Conservation (phyloP, 129 eudicot species). For the Tanacetum coccineum region DNA sequence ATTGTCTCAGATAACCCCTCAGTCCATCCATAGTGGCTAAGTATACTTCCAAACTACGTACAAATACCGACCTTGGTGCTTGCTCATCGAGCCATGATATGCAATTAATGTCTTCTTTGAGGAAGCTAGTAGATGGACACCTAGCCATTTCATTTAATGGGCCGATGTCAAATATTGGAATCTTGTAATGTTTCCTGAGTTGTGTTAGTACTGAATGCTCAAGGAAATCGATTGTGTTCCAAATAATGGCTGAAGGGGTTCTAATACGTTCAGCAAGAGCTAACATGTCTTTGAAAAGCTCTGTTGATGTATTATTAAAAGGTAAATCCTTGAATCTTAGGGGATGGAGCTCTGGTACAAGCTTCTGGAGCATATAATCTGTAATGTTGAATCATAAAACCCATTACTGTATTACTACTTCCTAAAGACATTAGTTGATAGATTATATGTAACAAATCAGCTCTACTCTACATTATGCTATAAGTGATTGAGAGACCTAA, state of each 20-base stretch:
- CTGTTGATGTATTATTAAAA: neutral
- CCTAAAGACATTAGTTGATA: too few relatives aligned
- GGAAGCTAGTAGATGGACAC: slow-evolving; percentile 36
- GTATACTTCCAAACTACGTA: slow-evolving; percentile 57
- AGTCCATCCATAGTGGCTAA: slow-evolving; percentile 31
- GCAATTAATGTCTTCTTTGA: slow-evolving; percentile 36
- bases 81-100: slow-evolving; percentile 59
- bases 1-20: slow-evolving; percentile 47
- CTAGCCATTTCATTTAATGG: slow-evolving; percentile 39
- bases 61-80: slow-evolving; percentile 46
- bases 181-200: slow-evolving; percentile 32
- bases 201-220: slow-evolving; percentile 35
- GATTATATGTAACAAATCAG: too few relatives aligned
- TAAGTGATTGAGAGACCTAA: too few relatives aligned
- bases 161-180: slow-evolving; percentile 49
- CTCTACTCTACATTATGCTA: too few relatives aligned
- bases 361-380: slow-evolving; percentile 34
- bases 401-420: neutral
- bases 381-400: neutral
- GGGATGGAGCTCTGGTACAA: slow-evolving; percentile 35
- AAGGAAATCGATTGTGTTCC: slow-evolving; percentile 52
- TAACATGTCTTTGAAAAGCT: slow-evolving; percentile 12
- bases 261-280: slow-evolving; percentile 17
- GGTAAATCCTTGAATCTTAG: slow-evolving; percentile 39
- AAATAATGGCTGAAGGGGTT: slow-evolving; percentile 46